Base-by-base conservation (phyloP, 2,329 filamentous ascomycete species). In the Aspergillus sp. region DNA sequence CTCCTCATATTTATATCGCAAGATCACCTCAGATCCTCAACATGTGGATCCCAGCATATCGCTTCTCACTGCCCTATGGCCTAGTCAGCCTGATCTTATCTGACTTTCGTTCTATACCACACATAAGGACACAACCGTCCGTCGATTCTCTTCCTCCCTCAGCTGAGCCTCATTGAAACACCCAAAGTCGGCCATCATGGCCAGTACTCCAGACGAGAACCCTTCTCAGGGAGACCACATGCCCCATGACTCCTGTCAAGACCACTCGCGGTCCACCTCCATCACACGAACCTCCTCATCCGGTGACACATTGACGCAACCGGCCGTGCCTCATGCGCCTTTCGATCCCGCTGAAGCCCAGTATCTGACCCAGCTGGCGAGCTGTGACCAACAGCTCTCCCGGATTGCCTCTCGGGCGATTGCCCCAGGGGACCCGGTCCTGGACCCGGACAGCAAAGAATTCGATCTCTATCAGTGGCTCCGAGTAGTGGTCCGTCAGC, bases 391-490 rank as follows among this genome's bases (percentile, higher is more conserved):
- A 42, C 40, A 42, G 40, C 40, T 42, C 40, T 42, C 40, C 11
- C 40, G 40, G 6, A 42, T 42, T 42, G 40, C 40, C 16, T 42
- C 40, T 6, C 40, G 40, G 11, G 40, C 40, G 11, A 49, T 49
- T 19, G 20, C 47, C 29, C 38, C 40, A 11, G 36, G 47, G 19
- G 20, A 52, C 19, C 53, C 53, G 9, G 49, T 17, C 11, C 19
- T 55, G 7, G 29, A 55, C 13, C 53, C 53, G 4, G 45, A 49
- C 13, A 41, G n/a, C 16, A 47, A 47, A 9, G 49, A 52, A 2
- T 55, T 55, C 32, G 53, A 55, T 23, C 23, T 52, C 14, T 44
- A 52, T 31, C 47, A 52, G 16, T 55, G 49, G 49, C 17, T 55
- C 20, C 32, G 32, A 17, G 34, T 32, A 31, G 41, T 52, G 6